Percentiles rank a stretch among this genome's conserved stretches.
phyloP scores from a whole-genome alignment of 768 basidiomycete genomes.

The Suillus cothurnatus region DNA sequence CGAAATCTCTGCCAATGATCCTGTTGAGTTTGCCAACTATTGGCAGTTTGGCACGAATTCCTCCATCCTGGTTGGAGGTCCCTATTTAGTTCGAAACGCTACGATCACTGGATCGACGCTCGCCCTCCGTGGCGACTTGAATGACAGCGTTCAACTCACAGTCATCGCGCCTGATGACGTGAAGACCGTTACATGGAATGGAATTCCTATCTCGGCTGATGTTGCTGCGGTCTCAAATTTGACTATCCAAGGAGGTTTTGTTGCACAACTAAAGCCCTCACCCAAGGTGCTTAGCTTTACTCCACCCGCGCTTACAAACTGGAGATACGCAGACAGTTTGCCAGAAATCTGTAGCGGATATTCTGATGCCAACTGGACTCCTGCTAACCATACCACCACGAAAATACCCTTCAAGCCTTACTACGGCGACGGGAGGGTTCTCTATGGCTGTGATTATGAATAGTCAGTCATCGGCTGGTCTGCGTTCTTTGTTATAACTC shows the following conservation, averaged over 20 bases:
- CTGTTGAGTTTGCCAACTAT: slow-evolving; percentile 54
- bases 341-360: slow-evolving; percentile 65
- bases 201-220: slow-evolving; percentile 42
- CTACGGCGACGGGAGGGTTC: slow-evolving; percentile 74
- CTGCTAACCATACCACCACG: slow-evolving; percentile 72
- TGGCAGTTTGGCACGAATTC: slow-evolving; percentile 76
- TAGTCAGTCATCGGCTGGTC: slow-evolving; percentile 51
- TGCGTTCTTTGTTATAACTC: slow-evolving; percentile 12
- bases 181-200: slow-evolving; percentile 73
- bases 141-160: slow-evolving; percentile 55
- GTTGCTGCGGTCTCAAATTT: slow-evolving; percentile 30
- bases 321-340: slow-evolving; percentile 76
- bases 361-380: slow-evolving; percentile 64
- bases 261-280: slow-evolving; percentile 45
- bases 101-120: slow-evolving; percentile 50
- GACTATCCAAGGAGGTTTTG: slow-evolving; percentile 47
- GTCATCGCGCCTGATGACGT: slow-evolving; percentile 63
- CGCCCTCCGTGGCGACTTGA: slow-evolving; percentile 69
- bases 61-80: slow-evolving; percentile 66
- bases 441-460: slow-evolving; percentile 87
- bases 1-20: slow-evolving; percentile 45
- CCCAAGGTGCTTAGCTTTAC: slow-evolving; percentile 33
- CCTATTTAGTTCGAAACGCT: slow-evolving; percentile 64
- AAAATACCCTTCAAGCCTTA: slow-evolving; percentile 70
- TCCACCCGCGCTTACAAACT: slow-evolving; percentile 57